Evolutionary conservation across 148 eudicot species (phyloP), one percentile per base, ranked within the genome.

Genomic region (Suaeda aralocaspica): DNA sequence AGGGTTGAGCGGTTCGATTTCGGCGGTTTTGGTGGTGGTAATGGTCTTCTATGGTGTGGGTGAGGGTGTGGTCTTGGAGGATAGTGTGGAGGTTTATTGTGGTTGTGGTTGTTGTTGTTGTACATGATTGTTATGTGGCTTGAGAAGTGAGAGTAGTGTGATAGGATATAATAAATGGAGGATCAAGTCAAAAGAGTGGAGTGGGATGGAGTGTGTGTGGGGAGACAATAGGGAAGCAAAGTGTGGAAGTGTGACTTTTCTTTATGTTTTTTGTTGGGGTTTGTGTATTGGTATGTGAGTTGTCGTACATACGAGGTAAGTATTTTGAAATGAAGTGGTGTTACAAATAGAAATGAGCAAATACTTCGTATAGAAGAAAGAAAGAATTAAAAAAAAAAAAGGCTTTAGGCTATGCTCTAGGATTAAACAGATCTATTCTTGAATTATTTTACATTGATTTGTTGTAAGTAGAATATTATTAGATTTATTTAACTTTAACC

Each of bases 1-100:
- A 91, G 76, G 65, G 80, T 91, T 22, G 95, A 81, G 0, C 88
- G 80, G 36, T 87, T 78, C 18, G 76, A 48, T 70, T 68, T 58
- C 5, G 60, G 68, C 1, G 75, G 75, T 36, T 61, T 65, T 6
- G 79, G 58, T 28, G 72, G 75, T 10, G 52, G 58, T 28, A 67
- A 71, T 10, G 52, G 76, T 31, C 24, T 55, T 19, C 24, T 62
- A 13, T 9, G 69, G 33, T 34, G 62, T n/a, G 33, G 56, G 42
- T 67, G 58, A 13, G 4, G 69, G 33, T 34, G 62, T n/a, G 33
- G 56, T 53, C 63, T 45, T 57, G 29, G 67, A 29, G 19, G 63
- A 2, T 25, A 19, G 8, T 36, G 41, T 5, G 71, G 71, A 9
- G 44, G 57, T 30, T 24, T n/a, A n/a, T n/a, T 25, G 26, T 15